Conservation (phyloP, 208 protist genomes). For the Histomonas meleagridis region DNA sequence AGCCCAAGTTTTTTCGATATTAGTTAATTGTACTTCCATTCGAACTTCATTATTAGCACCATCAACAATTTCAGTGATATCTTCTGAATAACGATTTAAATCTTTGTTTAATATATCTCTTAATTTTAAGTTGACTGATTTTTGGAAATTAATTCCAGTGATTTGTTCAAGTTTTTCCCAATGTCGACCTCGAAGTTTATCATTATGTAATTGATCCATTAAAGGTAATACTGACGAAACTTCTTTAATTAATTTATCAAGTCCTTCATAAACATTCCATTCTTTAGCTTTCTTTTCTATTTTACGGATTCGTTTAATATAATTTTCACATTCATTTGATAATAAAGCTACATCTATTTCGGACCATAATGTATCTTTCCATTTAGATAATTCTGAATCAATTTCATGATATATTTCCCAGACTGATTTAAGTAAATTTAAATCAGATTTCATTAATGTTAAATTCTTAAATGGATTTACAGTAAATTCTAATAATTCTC, state of each 20-base stretch:
- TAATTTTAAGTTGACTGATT: slow-evolving; percentile 69
- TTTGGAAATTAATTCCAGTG: slow-evolving; percentile 63
- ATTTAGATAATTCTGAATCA: neutral
- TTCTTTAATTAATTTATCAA: slow-evolving; percentile 48
- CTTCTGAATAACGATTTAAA: slow-evolving; percentile 83
- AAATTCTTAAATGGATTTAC: slow-evolving; percentile 7
- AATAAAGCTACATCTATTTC: neutral
- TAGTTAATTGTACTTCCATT: slow-evolving; percentile 81
- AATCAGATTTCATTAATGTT: neutral
- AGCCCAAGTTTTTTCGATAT: slow-evolving; percentile 79
- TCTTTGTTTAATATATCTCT: slow-evolving; percentile 79
- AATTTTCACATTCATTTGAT: neutral
- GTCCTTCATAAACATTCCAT: slow-evolving; percentile 28
- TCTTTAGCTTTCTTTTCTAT: slow-evolving; percentile 13
- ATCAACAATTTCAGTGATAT: slow-evolving; percentile 85
- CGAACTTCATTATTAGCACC: slow-evolving; percentile 74
- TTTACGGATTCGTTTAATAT: neutral
- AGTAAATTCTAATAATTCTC: slow-evolving; percentile 14
- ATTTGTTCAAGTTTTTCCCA: slow-evolving; percentile 78
- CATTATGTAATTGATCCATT: slow-evolving; percentile 54
- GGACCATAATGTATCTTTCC: neutral
- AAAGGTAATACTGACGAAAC: slow-evolving; percentile 51
- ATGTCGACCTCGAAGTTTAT: slow-evolving; percentile 79
- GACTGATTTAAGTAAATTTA: neutral
- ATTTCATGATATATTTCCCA: neutral